Conservation (phyloP, 2,329 filamentous ascomycete species). For the Pseudogymnoascus sp. region DNA sequence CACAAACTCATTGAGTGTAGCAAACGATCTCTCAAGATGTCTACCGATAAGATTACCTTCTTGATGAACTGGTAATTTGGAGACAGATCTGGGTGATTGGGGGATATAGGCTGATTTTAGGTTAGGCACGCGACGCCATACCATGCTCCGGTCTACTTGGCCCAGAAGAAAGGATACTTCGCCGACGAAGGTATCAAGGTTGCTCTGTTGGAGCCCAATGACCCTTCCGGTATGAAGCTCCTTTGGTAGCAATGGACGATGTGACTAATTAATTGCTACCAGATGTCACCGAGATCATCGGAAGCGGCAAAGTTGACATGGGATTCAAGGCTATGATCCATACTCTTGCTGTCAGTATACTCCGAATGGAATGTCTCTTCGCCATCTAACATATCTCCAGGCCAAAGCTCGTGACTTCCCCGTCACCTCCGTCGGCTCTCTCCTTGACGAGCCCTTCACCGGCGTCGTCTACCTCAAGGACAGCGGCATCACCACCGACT, state of each 20-base stretch:
- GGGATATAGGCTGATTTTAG: constrained; percentile 25
- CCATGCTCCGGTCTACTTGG: constrained; percentile 70
- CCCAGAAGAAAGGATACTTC: constrained; percentile 69
- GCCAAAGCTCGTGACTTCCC: constrained; percentile 71
- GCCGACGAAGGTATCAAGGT: constrained; percentile 70
- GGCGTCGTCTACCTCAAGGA: constrained; percentile 70
- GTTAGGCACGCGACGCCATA: constrained; percentile 73
- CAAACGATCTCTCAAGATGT: constrained; percentile 42
- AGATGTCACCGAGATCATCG: constrained; percentile 78
- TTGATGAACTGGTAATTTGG: constrained; percentile 67
- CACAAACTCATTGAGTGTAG: constrained; percentile 43
- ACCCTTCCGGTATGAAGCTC: constrained; percentile 55
- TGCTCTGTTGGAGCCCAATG: constrained; percentile 69
- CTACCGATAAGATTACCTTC: constrained; percentile 79
- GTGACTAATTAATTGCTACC: background rate
- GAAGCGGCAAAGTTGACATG: constrained; percentile 66
- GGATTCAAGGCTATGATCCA: constrained; percentile 84
- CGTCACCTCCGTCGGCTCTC: constrained; percentile 63
- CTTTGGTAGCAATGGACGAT: background rate
- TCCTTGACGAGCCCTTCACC: constrained; percentile 74
- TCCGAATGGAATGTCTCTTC: background rate
- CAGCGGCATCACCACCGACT: constrained; percentile 68
- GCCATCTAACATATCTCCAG: constrained; percentile 31
- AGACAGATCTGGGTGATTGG: constrained; percentile 13
- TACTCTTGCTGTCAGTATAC: constrained; percentile 55